These are phyloP conservation scores for Calonectria henricotiae DNA, from an alignment of 2,329 filamentous ascomycete species.

Conservation along the genomic window DNA sequence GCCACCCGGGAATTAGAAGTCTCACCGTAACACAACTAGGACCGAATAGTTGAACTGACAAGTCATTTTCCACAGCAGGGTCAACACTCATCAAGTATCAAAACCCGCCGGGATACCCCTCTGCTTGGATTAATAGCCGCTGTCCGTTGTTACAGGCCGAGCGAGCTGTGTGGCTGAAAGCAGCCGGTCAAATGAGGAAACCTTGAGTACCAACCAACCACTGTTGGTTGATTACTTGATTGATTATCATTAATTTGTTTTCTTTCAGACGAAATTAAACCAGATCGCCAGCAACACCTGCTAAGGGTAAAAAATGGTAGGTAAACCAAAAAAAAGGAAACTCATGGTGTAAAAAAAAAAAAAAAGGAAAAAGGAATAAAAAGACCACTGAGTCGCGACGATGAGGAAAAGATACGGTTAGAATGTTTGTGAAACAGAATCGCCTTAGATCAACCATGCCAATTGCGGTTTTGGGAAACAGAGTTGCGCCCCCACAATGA, in stretches of 20 bases:
- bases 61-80: constrained; percentile 34
- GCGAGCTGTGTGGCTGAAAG: constrained; percentile 14
- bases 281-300: background rate
- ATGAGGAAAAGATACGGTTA: background rate
- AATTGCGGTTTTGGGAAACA: constrained; percentile 15
- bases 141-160: background rate
- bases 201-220: background rate
- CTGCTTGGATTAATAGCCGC: constrained; percentile 8
- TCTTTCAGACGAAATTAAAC: too few species aligned
- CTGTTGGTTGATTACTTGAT: background rate
- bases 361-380: background rate
- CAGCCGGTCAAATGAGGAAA: background rate
- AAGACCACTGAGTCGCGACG: background rate
- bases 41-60: constrained; percentile 34
- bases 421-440: constrained; percentile 35
- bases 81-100: constrained; percentile 10
- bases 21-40: constrained; percentile 24
- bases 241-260: too few species aligned
- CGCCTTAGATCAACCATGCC: constrained; percentile 1
- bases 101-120: constrained; percentile 6
- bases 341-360: background rate
- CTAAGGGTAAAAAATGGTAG: background rate
- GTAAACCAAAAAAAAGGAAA: background rate
- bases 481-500: constrained; percentile 21
- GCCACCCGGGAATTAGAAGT: constrained; percentile 25